Evolutionary conservation across 2,329 filamentous ascomycete genomes (phyloP).

Genomic region (Ophiostoma populinum): DNA sequence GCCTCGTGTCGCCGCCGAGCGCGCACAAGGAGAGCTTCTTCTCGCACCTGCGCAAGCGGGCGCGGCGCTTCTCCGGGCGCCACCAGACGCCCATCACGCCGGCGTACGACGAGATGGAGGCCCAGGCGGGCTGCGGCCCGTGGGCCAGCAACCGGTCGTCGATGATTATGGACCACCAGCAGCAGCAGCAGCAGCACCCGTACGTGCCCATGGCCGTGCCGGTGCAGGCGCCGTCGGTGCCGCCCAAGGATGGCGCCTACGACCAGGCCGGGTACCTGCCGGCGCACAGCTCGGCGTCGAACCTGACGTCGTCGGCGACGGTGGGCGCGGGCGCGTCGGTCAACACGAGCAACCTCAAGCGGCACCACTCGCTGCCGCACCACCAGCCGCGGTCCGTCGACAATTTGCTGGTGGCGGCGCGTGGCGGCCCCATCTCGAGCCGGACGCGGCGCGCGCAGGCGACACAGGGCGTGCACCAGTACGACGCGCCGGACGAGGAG

Average conservation of each 20-base stretch:
- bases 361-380: slow-evolving; percentile 47
- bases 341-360: slow-evolving; percentile 38
- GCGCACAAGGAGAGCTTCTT: slow-evolving; percentile 94
- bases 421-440: slow-evolving; percentile 51
- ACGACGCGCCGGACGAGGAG: slow-evolving; percentile 91
- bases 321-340: background rate
- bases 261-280: slow-evolving; percentile 33
- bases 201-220: slow-evolving; percentile 8
- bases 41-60: slow-evolving; percentile 86
- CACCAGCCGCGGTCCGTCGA: slow-evolving; percentile 47
- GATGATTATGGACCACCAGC: slow-evolving; percentile 52
- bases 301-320: slow-evolving; percentile 12
- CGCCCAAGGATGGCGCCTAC: slow-evolving; percentile 37
- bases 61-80: slow-evolving; percentile 77
- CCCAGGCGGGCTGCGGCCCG: slow-evolving; percentile 78
- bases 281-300: slow-evolving; percentile 29
- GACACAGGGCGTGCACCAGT: slow-evolving; percentile 59
- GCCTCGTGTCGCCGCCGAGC: slow-evolving; percentile 57
- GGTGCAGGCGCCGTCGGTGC: slow-evolving; percentile 26
- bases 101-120: slow-evolving; percentile 71
- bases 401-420: slow-evolving; percentile 39
- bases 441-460: slow-evolving; percentile 66
- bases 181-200: slow-evolving; percentile 5
- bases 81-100: slow-evolving; percentile 70
- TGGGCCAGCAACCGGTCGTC: slow-evolving; percentile 80